phyloP scores from a whole-genome alignment of 345 rosid genomes.

The Zanthoxylum bungeanum region DNA sequence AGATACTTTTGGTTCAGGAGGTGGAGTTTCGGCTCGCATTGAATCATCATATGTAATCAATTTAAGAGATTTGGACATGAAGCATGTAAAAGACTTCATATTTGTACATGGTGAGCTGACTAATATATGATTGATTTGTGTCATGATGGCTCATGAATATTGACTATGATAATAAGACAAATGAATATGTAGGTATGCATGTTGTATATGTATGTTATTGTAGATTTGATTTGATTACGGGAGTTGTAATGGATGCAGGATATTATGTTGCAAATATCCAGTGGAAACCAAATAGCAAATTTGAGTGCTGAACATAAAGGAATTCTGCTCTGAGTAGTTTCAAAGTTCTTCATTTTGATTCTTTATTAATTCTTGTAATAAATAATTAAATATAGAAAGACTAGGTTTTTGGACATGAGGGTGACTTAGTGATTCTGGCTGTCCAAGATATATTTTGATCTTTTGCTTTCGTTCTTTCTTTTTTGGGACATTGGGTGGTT shows the following conservation, averaged over 20 bases:
- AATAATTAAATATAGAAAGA: not conserved
- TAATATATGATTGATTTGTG: constrained; percentile 1
- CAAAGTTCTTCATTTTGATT: not conserved
- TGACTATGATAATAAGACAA: not conserved
- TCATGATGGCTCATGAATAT: constrained; percentile 1
- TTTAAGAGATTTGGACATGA: constrained; percentile 83
- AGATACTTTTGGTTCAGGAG: constrained; percentile 63
- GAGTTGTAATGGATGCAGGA: not conserved
- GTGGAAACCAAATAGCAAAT: not conserved
- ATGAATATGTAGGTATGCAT: not conserved
- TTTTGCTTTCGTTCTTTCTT: not conserved
- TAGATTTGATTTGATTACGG: not conserved
- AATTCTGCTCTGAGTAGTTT: not conserved
- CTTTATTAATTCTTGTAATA: constrained; percentile 1
- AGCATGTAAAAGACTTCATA: constrained; percentile 90
- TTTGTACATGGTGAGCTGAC: constrained; percentile 75
- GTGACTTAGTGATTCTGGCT: not conserved
- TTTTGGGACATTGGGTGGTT: not conserved
- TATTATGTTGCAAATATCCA: not conserved
- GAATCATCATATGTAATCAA: constrained; percentile 85
- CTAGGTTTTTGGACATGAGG: not conserved
- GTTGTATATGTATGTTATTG: not conserved
- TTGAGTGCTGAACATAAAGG: not conserved
- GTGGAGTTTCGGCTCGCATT: constrained; percentile 60
- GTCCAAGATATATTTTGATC: not conserved